A percentile compares a stretch with the other conserved stretches of the same genome.
These are phyloP conservation scores for Colletotrichum lindemuthianum DNA, from an alignment of 2,329 filamentous ascomycete species.

Conservation along the genomic window DNA sequence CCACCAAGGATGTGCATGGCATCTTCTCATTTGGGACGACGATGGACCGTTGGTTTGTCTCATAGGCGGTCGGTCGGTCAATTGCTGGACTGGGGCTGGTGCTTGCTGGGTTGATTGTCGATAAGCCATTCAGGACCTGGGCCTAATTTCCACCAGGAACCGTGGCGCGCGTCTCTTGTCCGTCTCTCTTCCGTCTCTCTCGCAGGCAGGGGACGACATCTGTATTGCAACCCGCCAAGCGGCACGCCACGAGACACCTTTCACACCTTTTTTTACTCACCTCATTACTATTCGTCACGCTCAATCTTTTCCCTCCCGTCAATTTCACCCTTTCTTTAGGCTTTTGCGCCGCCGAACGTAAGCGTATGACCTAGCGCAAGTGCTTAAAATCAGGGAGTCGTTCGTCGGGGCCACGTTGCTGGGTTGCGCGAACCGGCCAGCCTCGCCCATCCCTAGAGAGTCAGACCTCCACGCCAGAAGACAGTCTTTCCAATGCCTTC, in stretches of 20 bases:
- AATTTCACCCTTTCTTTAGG: not conserved
- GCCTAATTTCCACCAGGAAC: slow-evolving; percentile 35
- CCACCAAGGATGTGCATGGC: too few species aligned
- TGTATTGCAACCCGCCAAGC: slow-evolving; percentile 28
- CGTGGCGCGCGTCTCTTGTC: slow-evolving; percentile 21
- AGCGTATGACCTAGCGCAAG: slow-evolving; percentile 16
- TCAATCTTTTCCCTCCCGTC: not conserved
- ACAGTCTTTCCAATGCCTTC: too few species aligned
- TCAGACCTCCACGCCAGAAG: not conserved
- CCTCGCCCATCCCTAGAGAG: not conserved
- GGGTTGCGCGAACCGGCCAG: slow-evolving; percentile 27
- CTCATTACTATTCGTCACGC: not conserved
- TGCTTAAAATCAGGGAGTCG: slow-evolving; percentile 21
- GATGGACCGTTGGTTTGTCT: too few species aligned
- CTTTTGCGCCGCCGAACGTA: slow-evolving; percentile 18
- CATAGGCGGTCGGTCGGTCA: too few species aligned
- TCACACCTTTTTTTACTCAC: not conserved
- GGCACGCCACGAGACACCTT: slow-evolving; percentile 16
- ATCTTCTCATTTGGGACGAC: too few species aligned
- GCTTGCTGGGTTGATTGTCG: not conserved
- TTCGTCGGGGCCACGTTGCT: slow-evolving; percentile 30
- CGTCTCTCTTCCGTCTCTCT: slow-evolving; percentile 23
- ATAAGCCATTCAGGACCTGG: slow-evolving; percentile 14
- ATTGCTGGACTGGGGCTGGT: too few species aligned
- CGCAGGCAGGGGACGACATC: slow-evolving; percentile 16